Base-by-base conservation (phyloP, 805 yeast genomes). In the Zygotorulaspora danielsina region DNA sequence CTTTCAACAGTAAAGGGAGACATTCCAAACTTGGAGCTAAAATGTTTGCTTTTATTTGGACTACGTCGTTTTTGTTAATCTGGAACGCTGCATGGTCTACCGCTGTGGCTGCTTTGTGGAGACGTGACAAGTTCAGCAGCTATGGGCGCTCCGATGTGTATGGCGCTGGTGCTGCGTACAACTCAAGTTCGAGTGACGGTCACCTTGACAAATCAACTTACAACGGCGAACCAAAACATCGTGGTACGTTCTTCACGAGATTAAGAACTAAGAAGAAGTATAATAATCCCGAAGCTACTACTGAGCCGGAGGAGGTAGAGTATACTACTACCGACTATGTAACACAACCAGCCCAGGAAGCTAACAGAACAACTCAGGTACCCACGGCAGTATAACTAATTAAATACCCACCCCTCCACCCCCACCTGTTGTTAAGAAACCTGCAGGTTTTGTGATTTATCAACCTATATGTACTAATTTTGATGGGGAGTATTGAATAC, bases 11-110 rank as follows among this genome's bases (percentile, higher is more conserved):
- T 29, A 67, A 60, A 21, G 74, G 75, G n/a, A 54, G 60, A 13
- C 12, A 39, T 12, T 69, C 82, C 2, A 56, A 49, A 3, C 28
- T 79, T 28, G 81, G 81, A 10, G 56, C 63, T 6, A 69, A 68
- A 29, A 65, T 71, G 58, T 68, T 82, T 57, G 86, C 78, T 10
- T 73, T 81, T 43, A 62, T 78, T 25, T 84, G 94, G 94, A 42
- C 46, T 8, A 35, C 46, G 4, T 40, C 36, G 20, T 42, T 42
- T 32, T 22, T 42, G 34, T 19, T 42, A 22, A 28, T 42, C n/a
- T 21, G 37, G 15, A 50, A 49, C 30, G 35, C 54, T 5, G 34
- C 54, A 20, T 54, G 59, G 59, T 36, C 53, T 2, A 46, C 55
- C 1, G 38, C 51, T 2, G 33, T 48, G 16, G 32, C 39, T 3